phyloP scores from a whole-genome alignment of 2,329 filamentous ascomycete species.

The Karstenula rhodostoma region DNA sequence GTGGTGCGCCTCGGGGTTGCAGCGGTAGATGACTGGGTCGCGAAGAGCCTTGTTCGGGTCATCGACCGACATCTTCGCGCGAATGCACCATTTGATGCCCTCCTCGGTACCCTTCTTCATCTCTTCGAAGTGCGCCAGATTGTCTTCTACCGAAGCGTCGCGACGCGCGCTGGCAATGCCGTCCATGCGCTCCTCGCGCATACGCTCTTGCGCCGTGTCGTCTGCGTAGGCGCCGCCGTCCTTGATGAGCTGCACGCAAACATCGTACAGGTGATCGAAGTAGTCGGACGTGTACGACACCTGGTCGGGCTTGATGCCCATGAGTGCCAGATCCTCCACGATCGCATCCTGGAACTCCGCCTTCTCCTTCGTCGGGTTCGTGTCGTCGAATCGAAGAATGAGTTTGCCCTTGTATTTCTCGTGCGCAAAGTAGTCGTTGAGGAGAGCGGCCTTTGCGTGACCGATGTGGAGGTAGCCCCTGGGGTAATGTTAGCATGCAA shows the following conservation, averaged over 20 bases:
- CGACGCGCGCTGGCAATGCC: constrained; percentile 83
- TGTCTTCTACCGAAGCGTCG: constrained; percentile 82
- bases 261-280: constrained; percentile 90
- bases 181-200: constrained; percentile 84
- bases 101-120: constrained; percentile 88
- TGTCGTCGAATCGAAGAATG: constrained; percentile 93
- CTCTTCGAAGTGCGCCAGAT: constrained; percentile 83
- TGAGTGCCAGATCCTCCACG: constrained; percentile 85
- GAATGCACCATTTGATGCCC: constrained; percentile 87
- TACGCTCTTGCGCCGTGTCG: constrained; percentile 88
- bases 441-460: constrained; percentile 89
- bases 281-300: constrained; percentile 94
- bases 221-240: constrained; percentile 92
- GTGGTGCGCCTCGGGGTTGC: constrained; percentile 78
- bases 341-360: constrained; percentile 96
- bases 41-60: constrained; percentile 95
- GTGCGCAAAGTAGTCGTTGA: constrained; percentile 97
- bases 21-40: constrained; percentile 97
- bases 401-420: constrained; percentile 91
- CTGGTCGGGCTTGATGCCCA: constrained; percentile 89
- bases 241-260: constrained; percentile 83
- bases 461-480: constrained; percentile 96
- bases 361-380: constrained; percentile 97
- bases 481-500: no score
- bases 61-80: constrained; percentile 90